These are phyloP conservation scores for Ustilago loliicola DNA, from an alignment of 1,284 basidiomycete genomes.

Conservation along the genomic window DNA sequence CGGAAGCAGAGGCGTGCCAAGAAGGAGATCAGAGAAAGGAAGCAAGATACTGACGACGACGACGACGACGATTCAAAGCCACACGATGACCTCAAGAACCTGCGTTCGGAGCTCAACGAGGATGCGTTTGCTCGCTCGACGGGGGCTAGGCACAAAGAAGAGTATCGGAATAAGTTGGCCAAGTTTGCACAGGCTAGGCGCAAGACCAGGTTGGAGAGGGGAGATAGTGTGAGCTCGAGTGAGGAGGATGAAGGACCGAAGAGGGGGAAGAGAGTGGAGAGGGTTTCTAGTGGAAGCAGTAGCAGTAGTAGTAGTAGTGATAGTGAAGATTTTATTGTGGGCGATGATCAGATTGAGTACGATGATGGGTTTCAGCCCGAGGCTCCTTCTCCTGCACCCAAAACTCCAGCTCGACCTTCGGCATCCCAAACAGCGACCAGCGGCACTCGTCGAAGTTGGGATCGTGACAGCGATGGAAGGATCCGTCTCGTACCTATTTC, in stretches of 20 bases:
- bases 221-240: slow-evolving; percentile 19
- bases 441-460: neutral
- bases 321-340: slow-evolving; percentile 40
- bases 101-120: slow-evolving; percentile 51
- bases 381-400: neutral
- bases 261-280: neutral
- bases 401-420: neutral
- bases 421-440: neutral
- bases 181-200: slow-evolving; percentile 33
- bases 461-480: slow-evolving; percentile 20
- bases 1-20: neutral
- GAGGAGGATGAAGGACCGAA: slow-evolving; percentile 11
- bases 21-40: slow-evolving; percentile 9
- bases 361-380: slow-evolving; percentile 28
- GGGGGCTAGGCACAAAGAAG: slow-evolving; percentile 37
- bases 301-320: slow-evolving; percentile 20
- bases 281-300: slow-evolving; percentile 10
- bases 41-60: neutral
- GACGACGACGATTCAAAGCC: slow-evolving; percentile 2
- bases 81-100: slow-evolving; percentile 41
- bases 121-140: slow-evolving; percentile 52
- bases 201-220: slow-evolving; percentile 25
- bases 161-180: slow-evolving; percentile 38
- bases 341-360: slow-evolving; percentile 44
- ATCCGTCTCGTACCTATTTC: slow-evolving; percentile 28